Evolutionary conservation across 202 grass and related monocot genomes (phyloP).

Genomic region (Zizania palustris): DNA sequence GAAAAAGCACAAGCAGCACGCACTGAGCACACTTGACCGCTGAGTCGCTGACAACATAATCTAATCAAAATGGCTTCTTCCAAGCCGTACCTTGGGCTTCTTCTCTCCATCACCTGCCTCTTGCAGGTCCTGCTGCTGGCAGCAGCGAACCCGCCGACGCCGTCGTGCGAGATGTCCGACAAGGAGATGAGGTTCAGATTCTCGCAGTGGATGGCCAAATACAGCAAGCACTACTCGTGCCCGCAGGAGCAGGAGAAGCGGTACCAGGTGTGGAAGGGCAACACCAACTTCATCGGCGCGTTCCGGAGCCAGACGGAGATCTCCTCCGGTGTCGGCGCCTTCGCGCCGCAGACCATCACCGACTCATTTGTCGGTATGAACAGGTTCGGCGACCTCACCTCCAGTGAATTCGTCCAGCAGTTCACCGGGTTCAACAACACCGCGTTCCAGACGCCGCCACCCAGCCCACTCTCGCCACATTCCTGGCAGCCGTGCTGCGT

Average conservation of each 20-base stretch:
- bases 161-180: not conserved
- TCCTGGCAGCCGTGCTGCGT: constrained; percentile 28
- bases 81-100: not conserved
- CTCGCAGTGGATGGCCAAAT: not conserved
- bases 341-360: constrained; percentile 24
- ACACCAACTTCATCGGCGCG: constrained; percentile 24
- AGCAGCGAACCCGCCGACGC: not conserved
- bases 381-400: constrained; percentile 37
- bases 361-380: constrained; percentile 25
- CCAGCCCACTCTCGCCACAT: not conserved
- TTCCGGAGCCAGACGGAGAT: not conserved
- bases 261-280: constrained; percentile 19
- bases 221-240: not conserved
- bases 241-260: constrained; percentile 4
- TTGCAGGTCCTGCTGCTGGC: not conserved
- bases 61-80: not conserved
- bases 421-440: constrained; percentile 21
- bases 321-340: not conserved
- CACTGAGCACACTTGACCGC: not conserved
- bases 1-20: not conserved
- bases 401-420: constrained; percentile 27
- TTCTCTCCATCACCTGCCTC: not conserved
- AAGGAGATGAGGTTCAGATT: not conserved
- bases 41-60: not conserved
- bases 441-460: not conserved